Conservation (phyloP, 106 monocot species). For the Apostasia shenzhenica region DNA sequence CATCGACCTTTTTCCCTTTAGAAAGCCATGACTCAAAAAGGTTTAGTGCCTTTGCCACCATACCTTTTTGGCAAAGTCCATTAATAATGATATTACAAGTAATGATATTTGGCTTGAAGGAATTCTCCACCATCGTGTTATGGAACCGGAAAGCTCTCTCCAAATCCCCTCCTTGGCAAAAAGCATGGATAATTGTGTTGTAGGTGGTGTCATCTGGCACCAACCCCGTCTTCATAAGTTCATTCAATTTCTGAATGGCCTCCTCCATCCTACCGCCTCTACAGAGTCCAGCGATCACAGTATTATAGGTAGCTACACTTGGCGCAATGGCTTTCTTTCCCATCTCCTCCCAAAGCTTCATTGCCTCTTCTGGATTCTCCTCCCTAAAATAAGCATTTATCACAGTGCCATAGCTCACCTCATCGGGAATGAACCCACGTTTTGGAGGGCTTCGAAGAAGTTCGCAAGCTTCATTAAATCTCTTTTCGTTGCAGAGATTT, state of each 20-base stretch:
- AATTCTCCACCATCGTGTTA: conserved; percentile 87
- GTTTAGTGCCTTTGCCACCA: conserved; percentile 65
- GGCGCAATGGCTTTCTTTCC: conserved; percentile 52
- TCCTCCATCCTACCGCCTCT: conserved; percentile 31
- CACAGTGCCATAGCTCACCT: conserved; percentile 76
- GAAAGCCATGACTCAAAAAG: conserved; percentile 71
- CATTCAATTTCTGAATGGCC: conserved; percentile 61
- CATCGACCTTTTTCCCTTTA: conserved; percentile 79
- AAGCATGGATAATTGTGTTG: conserved; percentile 79
- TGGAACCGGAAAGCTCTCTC: conserved; percentile 87
- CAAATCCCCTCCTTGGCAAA: conserved; percentile 76
- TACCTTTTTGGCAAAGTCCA: conserved; percentile 64
- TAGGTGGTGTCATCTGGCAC: conserved; percentile 84
- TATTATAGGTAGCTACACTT: conserved; percentile 60
- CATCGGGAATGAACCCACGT: conserved; percentile 75
- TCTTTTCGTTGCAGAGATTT: conserved; percentile 69
- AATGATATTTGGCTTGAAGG: conserved; percentile 79
- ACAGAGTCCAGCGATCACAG: conserved; percentile 74
- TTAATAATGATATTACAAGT: conserved; percentile 90
- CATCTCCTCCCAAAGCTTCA: conserved; percentile 83
- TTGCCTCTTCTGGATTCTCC: conserved; percentile 38
- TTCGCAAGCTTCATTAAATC: conserved; percentile 49
- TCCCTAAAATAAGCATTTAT: conserved; percentile 67
- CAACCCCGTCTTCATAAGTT: conserved; percentile 58
- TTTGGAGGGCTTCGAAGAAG: conserved; percentile 59